Evolutionary conservation across 495 filamentous ascomycete genomes (phyloP).

Genomic region (Apiosordaria backusii): DNA sequence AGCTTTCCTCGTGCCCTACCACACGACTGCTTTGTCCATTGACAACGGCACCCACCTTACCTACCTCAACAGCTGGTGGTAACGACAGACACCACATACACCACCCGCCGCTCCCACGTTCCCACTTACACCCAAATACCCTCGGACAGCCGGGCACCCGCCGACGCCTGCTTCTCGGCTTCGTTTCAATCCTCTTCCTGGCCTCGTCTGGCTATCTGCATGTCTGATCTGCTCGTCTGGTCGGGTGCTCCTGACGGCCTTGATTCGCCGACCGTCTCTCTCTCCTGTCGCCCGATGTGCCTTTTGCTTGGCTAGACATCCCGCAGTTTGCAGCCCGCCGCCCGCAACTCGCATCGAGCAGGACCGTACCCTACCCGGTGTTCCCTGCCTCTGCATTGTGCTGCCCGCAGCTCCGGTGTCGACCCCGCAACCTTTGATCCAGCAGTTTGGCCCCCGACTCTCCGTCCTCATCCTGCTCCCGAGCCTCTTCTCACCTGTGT

Average conservation of each 20-base stretch:
- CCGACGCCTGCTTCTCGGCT: not conserved
- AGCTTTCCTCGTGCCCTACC: not conserved
- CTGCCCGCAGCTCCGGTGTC: slow-evolving; percentile 8
- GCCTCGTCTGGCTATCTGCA: not conserved
- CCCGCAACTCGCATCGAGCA: not conserved
- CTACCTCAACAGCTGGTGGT: too few species aligned
- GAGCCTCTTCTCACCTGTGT: not conserved
- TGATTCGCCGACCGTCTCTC: slow-evolving; percentile 1
- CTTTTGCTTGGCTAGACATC: not conserved
- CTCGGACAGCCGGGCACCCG: not conserved
- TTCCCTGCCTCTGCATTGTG: not conserved
- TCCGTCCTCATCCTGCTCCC: not conserved
- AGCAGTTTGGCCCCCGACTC: slow-evolving; percentile 23
- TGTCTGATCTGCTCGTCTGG: slow-evolving; percentile 6
- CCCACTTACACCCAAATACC: not conserved
- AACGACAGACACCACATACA: too few species aligned
- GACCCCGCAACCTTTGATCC: slow-evolving; percentile 25
- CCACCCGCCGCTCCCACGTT: too few species aligned
- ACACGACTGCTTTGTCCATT: not conserved
- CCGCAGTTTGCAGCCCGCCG: slow-evolving; percentile 6
- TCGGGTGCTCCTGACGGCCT: not conserved
- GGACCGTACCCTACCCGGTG: not conserved
- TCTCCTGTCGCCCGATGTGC: not conserved
- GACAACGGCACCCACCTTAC: not conserved
- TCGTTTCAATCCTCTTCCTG: slow-evolving; percentile 7